Evolutionary conservation across 495 filamentous ascomycete genomes (phyloP).

Genomic region (Jackrogersella multiformis): DNA sequence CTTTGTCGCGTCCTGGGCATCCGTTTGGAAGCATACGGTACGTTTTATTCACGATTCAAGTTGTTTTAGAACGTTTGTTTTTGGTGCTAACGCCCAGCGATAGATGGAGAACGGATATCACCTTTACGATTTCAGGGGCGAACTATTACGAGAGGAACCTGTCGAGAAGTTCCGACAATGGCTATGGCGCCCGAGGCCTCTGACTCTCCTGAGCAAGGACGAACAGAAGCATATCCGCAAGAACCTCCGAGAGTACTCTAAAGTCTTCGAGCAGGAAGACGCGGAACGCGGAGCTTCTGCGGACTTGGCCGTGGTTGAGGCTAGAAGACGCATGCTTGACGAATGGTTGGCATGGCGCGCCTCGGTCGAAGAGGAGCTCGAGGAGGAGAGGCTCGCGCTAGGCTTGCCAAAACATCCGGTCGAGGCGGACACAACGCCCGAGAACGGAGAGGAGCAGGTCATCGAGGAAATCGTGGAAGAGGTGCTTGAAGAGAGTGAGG

Average conservation of each 20-base stretch:
- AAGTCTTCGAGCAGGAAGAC: conserved; percentile 94
- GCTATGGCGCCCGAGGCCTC: conserved; percentile 89
- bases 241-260: conserved; percentile 96
- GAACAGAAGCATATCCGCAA: conserved; percentile 98
- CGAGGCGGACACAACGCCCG: conserved; percentile 64
- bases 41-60: conserved; percentile 45
- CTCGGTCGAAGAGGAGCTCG: conserved; percentile 74
- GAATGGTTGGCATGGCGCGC: conserved; percentile 92
- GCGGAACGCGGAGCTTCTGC: conserved; percentile 89
- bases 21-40: conserved; percentile 94
- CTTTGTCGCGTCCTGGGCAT: conserved; percentile 90
- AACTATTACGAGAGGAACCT: conserved; percentile 86
- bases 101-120: conserved; percentile 99
- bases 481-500: conserved; percentile 92
- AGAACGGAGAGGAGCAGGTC: conserved; percentile 72
- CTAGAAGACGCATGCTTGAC: conserved; percentile 79
- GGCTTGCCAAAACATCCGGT: conserved; percentile 72
- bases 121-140: conserved; percentile 94
- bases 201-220: conserved; percentile 87
- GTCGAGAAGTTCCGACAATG: conserved; percentile 98
- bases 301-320: conserved; percentile 91
- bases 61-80: not conserved
- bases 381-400: conserved; percentile 72
- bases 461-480: conserved; percentile 94
- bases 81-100: conserved; percentile 48